Percentiles rank a stretch among this genome's conserved stretches.
phyloP scores from a whole-genome alignment of 768 basidiomycete genomes.

The Lyophyllum atratum region DNA sequence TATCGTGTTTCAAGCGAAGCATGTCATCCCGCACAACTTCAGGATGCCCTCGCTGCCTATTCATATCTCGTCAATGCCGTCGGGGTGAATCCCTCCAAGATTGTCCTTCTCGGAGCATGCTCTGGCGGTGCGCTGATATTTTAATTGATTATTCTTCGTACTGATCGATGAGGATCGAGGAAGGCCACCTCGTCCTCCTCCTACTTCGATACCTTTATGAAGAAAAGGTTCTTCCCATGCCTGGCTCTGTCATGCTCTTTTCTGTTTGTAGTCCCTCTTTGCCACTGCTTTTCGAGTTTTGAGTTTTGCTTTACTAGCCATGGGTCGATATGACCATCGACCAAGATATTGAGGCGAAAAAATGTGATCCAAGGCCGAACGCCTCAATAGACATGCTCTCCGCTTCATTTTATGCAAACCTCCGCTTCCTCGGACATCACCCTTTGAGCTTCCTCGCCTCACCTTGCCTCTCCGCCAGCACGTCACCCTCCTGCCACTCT shows the following conservation, averaged over 20 bases:
- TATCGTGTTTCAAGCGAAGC: constrained; percentile 24
- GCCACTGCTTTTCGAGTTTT: neutral
- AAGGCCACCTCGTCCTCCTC: constrained; percentile 8
- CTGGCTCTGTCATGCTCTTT: constrained; percentile 20
- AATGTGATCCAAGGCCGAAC: constrained; percentile 13
- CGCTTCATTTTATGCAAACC: constrained; percentile 17
- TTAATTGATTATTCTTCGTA: neutral
- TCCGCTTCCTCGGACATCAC: constrained; percentile 19
- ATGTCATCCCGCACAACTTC: constrained; percentile 45
- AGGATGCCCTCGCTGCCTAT: constrained; percentile 55
- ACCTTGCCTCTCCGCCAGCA: constrained; percentile 19
- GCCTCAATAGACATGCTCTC: constrained; percentile 15
- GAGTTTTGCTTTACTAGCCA: constrained; percentile 8
- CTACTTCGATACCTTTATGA: constrained; percentile 12
- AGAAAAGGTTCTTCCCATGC: constrained; percentile 20
- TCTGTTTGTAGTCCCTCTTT: constrained; percentile 12
- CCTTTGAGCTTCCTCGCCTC: constrained; percentile 14
- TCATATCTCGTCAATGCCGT: constrained; percentile 44
- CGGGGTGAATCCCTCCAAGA: constrained; percentile 39
- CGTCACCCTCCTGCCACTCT: neutral
- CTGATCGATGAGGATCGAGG: neutral
- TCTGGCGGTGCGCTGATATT: constrained; percentile 40
- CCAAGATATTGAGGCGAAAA: constrained; percentile 11
- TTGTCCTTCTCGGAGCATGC: constrained; percentile 53
- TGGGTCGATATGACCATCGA: constrained; percentile 22